Evolutionary conservation across 352 stramenopile genomes (phyloP), one percentile per base, ranked within the genome.

Genomic region (Phytophthora chlamydospora): DNA sequence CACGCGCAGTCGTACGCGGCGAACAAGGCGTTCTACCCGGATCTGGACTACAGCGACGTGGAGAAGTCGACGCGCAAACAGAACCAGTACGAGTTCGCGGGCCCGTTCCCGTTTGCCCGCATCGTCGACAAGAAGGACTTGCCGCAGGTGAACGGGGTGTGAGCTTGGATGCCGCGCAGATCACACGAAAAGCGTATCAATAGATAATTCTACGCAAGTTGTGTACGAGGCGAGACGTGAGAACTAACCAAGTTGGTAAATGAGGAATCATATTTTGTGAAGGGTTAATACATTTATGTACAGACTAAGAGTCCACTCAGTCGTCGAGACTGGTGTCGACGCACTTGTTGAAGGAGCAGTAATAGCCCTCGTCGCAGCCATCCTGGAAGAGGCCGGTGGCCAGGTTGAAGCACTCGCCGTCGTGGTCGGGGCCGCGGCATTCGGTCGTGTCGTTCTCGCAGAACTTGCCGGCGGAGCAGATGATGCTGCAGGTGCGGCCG

Each of bases 71-170:
- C 83, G 17, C 73, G 69, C 58, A 85, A 75, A 50, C 83, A 92
- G 67, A 82, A 86, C 48, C 54, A 75, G 38, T 85, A 91, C 55
- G 58, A 77, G 12, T 91, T 90, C 51, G 69, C 80, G 31, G 83
- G 83, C 4, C 80, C 83, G 27, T 87, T 89, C 64, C 82, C 82
- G 49, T 89, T 89, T 56, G 83, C 83, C 19, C 71, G 72, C 31
- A 63, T 89, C 52, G 78, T 91, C 11, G 66, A 65, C 27, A 74
- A 63, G 53, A 65, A 84, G 24, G 68, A 76, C 35, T 51, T 76
- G 13, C 68, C 68, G 10, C 46, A 16, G 9, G 49, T 68, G 49
- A 42, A 46, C 36, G 41, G 51, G 10, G 29, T n/a, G 39, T 54
- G 19, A 49, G 19, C 8, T 31, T 32, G 21, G 21, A 24, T 24